phyloP scores from a whole-genome alignment of 352 stramenopile species.

The Globisporangium cederbergense region DNA sequence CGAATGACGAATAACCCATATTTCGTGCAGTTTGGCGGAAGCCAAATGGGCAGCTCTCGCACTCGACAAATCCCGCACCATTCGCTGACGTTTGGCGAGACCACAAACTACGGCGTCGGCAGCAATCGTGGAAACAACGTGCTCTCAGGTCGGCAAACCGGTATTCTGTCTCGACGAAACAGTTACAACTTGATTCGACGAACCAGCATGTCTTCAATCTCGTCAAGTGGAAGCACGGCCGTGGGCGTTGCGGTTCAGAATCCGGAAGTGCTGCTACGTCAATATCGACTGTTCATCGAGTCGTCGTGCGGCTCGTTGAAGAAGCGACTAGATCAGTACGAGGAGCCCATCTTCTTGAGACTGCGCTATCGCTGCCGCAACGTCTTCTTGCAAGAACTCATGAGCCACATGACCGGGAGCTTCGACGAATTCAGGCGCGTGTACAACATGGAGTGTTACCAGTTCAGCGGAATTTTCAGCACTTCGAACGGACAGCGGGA shows the following conservation, averaged over 20 bases:
- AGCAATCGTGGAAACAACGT: constrained; percentile 24
- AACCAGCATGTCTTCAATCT: constrained; percentile 35
- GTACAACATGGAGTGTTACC: constrained; percentile 62
- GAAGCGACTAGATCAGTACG: constrained; percentile 54
- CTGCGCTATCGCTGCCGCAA: constrained; percentile 77
- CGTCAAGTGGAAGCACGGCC: constrained; percentile 30
- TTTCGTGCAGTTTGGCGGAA: constrained; percentile 54
- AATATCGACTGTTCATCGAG: constrained; percentile 78
- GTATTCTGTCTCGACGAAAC: constrained; percentile 24
- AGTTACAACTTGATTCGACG: constrained; percentile 20
- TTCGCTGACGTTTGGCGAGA: constrained; percentile 60
- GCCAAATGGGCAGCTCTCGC: constrained; percentile 31
- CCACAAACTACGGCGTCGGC: constrained; percentile 36
- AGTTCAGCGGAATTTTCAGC: constrained; percentile 75
- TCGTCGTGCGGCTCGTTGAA: constrained; percentile 51
- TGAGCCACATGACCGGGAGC: constrained; percentile 72
- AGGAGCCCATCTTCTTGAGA: constrained; percentile 59
- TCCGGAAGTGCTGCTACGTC: constrained; percentile 60
- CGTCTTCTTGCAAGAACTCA: constrained; percentile 77
- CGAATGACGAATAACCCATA: constrained; percentile 73
- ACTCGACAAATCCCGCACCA: constrained; percentile 43
- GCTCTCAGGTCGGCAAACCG: constrained; percentile 22
- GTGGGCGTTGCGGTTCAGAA: constrained; percentile 52
- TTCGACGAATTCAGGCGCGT: constrained; percentile 78
- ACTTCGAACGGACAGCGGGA: constrained; percentile 66